These are phyloP conservation scores for Ammopiptanthus mongolicus DNA, from an alignment of 306 rosid species.

Conservation along the genomic window DNA sequence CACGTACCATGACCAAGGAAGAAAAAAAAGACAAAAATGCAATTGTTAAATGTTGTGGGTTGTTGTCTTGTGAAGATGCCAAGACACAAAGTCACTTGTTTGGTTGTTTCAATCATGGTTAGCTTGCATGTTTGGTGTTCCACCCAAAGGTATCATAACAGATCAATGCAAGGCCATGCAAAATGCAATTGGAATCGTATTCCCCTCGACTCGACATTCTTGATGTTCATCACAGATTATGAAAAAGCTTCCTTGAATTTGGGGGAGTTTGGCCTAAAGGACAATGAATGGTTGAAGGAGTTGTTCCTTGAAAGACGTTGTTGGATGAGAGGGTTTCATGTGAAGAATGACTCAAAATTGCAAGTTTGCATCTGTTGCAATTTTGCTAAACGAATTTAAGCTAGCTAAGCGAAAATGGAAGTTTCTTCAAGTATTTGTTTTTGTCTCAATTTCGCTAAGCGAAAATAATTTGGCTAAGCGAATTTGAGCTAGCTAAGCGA, in stretches of 20 bases:
- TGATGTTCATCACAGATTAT: background rate
- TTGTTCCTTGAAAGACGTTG: background rate
- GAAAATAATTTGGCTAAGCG: no score
- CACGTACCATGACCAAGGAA: no score
- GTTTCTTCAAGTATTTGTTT: no score
- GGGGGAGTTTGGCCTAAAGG: background rate
- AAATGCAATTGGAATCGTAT: background rate
- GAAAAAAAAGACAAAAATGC: no score
- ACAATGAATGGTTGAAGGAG: background rate
- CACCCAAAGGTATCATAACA: background rate
- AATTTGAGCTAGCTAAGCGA: no score
- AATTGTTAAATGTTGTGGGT: no score
- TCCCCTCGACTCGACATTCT: background rate
- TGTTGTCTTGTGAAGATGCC: background rate
- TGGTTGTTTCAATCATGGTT: background rate
- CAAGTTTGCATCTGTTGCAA: no score
- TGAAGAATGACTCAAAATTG: no score
- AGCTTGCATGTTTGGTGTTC: background rate
- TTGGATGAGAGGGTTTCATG: no score
- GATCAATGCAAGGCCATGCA: background rate
- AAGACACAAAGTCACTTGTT: background rate
- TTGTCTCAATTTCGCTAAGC: no score
- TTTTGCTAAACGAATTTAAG: no score
- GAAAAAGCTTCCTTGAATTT: background rate
- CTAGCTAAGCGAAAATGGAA: no score